Evolutionary conservation across 306 rosid species (phyloP).

Genomic region (Cucurbita argyrosperma): DNA sequence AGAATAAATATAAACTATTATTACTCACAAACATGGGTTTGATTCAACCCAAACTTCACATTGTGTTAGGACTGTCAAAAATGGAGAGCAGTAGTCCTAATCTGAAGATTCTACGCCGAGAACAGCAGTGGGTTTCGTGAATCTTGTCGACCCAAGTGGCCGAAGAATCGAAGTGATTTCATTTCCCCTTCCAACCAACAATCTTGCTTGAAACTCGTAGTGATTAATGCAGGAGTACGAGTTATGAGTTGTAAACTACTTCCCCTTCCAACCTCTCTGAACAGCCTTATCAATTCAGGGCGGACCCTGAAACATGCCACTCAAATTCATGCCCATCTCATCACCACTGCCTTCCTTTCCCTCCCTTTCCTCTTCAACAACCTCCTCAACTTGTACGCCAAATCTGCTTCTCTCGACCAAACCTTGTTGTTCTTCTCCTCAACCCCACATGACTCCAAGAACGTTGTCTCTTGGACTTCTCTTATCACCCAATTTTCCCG

Average conservation of each 20-base stretch:
- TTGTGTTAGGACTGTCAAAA: no score
- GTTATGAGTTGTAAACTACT: background rate
- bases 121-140: background rate
- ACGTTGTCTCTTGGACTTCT: conserved; percentile 44
- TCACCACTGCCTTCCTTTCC: conserved; percentile 11
- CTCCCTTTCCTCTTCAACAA: conserved; percentile 28
- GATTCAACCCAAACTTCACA: no score
- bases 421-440: conserved; percentile 23
- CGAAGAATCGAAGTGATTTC: background rate
- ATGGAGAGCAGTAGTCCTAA: no score
- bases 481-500: conserved; percentile 30
- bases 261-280: conserved; percentile 7
- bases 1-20: no score
- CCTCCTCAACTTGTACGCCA: conserved; percentile 33
- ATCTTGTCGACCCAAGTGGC: background rate
- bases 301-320: conserved; percentile 18
- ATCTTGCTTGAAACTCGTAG: background rate
- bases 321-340: conserved; percentile 32
- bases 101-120: no score
- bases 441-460: conserved; percentile 2
- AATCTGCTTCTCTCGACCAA: conserved; percentile 20
- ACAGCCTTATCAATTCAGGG: background rate
- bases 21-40: no score
- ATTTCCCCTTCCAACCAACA: background rate
- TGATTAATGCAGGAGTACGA: background rate